Percentiles rank a stretch among this genome's conserved stretches.
These are phyloP conservation scores for Aureobasidium lini DNA, from an alignment of 2,329 filamentous ascomycete genomes.

Conservation along the genomic window DNA sequence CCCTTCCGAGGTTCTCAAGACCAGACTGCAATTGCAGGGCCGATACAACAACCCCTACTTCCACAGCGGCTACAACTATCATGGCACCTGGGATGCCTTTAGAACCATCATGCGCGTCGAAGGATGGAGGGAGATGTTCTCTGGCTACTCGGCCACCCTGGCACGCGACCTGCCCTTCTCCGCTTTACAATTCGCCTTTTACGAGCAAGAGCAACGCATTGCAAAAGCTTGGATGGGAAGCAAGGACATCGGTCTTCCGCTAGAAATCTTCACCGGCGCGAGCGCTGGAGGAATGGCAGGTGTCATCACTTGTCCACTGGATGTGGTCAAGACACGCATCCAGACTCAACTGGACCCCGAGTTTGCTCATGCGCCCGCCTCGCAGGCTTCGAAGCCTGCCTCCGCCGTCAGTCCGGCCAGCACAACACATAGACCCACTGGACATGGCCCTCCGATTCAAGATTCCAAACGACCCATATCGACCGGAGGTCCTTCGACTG, in stretches of 20 bases:
- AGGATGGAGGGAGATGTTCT: conserved; percentile 78
- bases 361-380: conserved; percentile 20
- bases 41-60: conserved; percentile 94
- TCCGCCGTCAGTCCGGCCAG: conserved; percentile 1
- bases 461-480: conserved; percentile 63
- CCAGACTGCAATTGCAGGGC: conserved; percentile 89
- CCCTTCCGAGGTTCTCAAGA: conserved; percentile 95
- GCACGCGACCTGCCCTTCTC: conserved; percentile 94
- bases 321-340: conserved; percentile 93
- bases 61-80: conserved; percentile 92
- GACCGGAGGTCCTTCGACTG: conserved; percentile 80
- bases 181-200: conserved; percentile 94
- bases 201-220: conserved; percentile 83
- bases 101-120: conserved; percentile 78
- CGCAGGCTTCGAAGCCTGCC: conserved; percentile 13
- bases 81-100: conserved; percentile 72
- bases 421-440: conserved; percentile 15
- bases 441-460: neutral
- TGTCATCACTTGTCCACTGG: conserved; percentile 88
- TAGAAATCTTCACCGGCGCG: conserved; percentile 85
- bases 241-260: conserved; percentile 72
- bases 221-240: conserved; percentile 72
- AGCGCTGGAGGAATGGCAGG: conserved; percentile 88
- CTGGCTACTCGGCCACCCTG: conserved; percentile 94
- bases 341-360: conserved; percentile 76